Evolutionary conservation across 176 grass and related monocot species (phyloP), one percentile per base, ranked within the genome.

Genomic region (Cenchrus purpureus): DNA sequence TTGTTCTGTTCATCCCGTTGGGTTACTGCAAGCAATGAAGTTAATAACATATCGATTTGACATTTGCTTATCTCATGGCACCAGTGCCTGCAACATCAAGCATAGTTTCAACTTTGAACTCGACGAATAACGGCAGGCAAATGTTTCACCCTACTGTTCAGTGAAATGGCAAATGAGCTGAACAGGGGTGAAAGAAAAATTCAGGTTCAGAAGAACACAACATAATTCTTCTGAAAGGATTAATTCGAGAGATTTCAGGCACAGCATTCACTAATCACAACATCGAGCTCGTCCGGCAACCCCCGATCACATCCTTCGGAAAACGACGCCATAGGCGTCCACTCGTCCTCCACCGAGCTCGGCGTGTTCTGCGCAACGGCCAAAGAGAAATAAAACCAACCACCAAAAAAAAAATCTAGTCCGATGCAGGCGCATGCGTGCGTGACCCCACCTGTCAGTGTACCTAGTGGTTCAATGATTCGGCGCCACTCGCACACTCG

Each of bases 381-480:
- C 48, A 19, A 51, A 83, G 12, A 19, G 20, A 2, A 0, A 10
- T 0, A 45, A 45, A 49, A 0, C 10, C 17, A 6, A 13, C 5
- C 3, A 7, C 22, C 22, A 7, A 25, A 22, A 20, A 53, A 31
- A 29, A 50, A 9, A 14, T 68, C 65, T 68, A 19, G 0, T 12
- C 31, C 54, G 4, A 42, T 14, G 31, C 52, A 57, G 51, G 31
- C 31, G 10, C 73, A 45, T 65, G 29, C 73, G 61, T 65, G 29
- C 28, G 12, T 65, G 43, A 1, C 64, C 43, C 44, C 28, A 71
- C 66, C 34, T 76, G 29, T 32, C 14, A 37, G 44, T 17, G 14
- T 74, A 58, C 70, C 32, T 52, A 52, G 56, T 2, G 8, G 45
- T 28, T 17, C 58, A 88, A 88, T 88, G 40, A 74, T 49, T 64